These are phyloP conservation scores for Hypericum androsaemum DNA, from an alignment of 345 rosid species.

Conservation along the genomic window DNA sequence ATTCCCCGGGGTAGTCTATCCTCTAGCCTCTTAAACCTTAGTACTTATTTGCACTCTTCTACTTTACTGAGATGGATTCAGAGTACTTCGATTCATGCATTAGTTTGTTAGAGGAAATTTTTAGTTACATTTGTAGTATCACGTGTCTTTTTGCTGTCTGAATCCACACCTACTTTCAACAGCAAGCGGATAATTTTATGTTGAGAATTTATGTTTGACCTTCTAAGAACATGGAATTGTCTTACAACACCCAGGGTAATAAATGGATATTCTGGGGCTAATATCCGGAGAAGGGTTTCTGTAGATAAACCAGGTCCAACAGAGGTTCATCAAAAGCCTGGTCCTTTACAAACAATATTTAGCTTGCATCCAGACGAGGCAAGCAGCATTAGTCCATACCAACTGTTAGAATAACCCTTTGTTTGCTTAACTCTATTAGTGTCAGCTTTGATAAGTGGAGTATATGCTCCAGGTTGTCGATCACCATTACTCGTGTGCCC, in stretches of 20 bases:
- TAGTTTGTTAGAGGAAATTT: too few relatives aligned
- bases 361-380: constrained; percentile 86
- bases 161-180: too few relatives aligned
- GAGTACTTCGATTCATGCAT: too few relatives aligned
- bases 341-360: constrained; percentile 89
- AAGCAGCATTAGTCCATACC: constrained; percentile 14
- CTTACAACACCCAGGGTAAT: constrained; percentile 25
- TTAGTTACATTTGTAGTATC: too few relatives aligned
- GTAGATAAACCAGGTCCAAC: constrained; percentile 78
- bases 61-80: not conserved
- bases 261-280: constrained; percentile 68
- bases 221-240: too few relatives aligned
- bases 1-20: constrained; percentile 52
- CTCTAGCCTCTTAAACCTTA: too few relatives aligned
- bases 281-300: constrained; percentile 59
- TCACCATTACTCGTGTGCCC: constrained; percentile 90
- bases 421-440: too few relatives aligned
- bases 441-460: constrained; percentile 6
- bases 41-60: too few relatives aligned
- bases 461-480: constrained; percentile 57
- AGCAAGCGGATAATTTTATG: too few relatives aligned
- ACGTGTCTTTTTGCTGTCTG: too few relatives aligned
- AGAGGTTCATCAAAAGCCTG: constrained; percentile 93
- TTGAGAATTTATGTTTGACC: too few relatives aligned
- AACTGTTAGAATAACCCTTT: too few relatives aligned